Evolutionary conservation across 2,329 filamentous ascomycete genomes (phyloP).

Genomic region (Calonectria hongkongensis): DNA sequence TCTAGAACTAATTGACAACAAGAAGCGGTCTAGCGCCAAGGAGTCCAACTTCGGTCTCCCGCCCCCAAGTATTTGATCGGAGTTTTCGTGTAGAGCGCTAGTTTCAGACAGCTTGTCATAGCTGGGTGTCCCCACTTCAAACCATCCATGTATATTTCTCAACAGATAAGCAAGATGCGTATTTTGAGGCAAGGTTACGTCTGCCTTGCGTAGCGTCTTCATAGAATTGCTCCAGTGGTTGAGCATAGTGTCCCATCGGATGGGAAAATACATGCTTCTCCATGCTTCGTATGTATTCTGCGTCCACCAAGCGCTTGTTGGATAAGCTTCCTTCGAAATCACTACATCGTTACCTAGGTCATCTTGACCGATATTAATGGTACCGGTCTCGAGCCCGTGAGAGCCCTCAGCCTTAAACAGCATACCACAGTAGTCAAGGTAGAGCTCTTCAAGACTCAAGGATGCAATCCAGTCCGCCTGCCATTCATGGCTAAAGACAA

Average conservation of each 20-base stretch:
- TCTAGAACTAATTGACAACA: too few relatives aligned
- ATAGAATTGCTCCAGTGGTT: background rate
- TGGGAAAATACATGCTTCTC: background rate
- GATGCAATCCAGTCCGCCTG: conserved; percentile 12
- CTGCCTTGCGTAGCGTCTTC: background rate
- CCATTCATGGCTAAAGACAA: conserved; percentile 22
- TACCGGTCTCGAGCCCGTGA: too few relatives aligned
- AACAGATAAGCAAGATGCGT: too few relatives aligned
- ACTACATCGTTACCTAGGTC: background rate
- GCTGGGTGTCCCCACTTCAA: too few relatives aligned
- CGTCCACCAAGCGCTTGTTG: background rate
- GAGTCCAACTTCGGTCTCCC: too few relatives aligned
- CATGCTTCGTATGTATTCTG: too few relatives aligned
- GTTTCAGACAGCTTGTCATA: too few relatives aligned
- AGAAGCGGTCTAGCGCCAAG: too few relatives aligned
- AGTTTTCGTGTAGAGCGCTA: too few relatives aligned
- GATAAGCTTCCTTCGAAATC: background rate
- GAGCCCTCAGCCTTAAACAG: background rate
- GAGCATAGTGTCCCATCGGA: conserved; percentile 7
- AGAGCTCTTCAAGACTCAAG: conserved; percentile 12
- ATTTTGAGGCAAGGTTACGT: too few relatives aligned
- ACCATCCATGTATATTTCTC: too few relatives aligned
- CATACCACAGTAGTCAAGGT: background rate
- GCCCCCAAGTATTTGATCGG: too few relatives aligned
- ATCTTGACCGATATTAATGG: background rate